Evolutionary conservation across 2,329 filamentous ascomycete species (phyloP).

Genomic region (Aspergillus tubingensis): DNA sequence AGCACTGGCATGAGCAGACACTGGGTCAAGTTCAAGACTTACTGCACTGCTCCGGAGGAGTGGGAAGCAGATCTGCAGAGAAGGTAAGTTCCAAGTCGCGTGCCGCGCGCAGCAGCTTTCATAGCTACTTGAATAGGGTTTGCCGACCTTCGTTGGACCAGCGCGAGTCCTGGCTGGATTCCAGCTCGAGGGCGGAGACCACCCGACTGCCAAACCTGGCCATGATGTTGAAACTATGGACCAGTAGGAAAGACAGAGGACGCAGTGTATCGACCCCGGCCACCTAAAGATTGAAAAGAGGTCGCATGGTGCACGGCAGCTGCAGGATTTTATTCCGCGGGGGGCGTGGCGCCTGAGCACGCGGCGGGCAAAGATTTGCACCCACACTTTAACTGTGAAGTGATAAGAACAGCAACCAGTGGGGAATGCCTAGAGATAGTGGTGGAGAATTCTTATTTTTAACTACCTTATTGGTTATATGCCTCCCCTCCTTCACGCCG

Average conservation of each 20-base stretch:
- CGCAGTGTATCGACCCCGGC: background rate
- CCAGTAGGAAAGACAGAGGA: background rate
- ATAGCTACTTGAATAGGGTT: background rate
- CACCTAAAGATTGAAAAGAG: background rate
- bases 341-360: background rate
- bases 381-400: background rate
- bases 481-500: background rate
- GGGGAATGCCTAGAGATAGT: background rate
- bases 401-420: background rate
- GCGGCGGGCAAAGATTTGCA: background rate
- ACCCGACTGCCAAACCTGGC: background rate
- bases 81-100: background rate
- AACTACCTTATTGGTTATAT: background rate
- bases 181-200: conserved; percentile 6
- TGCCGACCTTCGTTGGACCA: conserved; percentile 9
- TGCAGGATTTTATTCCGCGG: conserved; percentile 6
- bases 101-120: background rate
- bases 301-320: background rate
- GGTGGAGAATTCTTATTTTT: background rate
- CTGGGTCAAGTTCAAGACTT: background rate
- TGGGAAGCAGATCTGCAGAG: conserved; percentile 10
- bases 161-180: conserved; percentile 9
- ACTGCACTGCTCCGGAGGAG: conserved; percentile 10
- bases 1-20: background rate
- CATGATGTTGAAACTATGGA: background rate